Evolutionary conservation across 257 asterid species (phyloP).

Genomic region (Nemophila menziesii): DNA sequence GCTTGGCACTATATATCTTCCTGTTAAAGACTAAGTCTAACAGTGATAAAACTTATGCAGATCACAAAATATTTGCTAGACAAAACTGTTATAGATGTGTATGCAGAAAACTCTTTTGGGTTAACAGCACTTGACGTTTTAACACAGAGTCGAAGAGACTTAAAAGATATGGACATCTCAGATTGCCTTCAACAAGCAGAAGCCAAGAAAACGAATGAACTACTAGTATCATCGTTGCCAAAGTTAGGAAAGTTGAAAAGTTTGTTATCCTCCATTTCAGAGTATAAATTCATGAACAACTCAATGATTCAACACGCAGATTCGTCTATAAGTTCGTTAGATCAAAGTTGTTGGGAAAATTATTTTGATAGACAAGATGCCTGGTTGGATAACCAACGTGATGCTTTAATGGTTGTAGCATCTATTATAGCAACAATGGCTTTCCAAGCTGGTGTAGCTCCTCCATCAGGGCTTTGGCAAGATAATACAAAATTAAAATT

Average conservation of each 20-base stretch:
- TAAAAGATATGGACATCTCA: constrained; percentile 20
- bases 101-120: no score
- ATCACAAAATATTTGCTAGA: no score
- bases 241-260: neutral
- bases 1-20: no score
- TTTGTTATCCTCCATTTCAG: neutral
- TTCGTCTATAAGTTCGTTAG: neutral
- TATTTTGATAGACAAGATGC: neutral
- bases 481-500: no score
- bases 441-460: constrained; percentile 13
- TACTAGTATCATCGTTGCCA: neutral
- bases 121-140: no score
- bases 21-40: no score
- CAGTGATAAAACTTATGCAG: no score
- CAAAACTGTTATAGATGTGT: no score
- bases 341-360: neutral
- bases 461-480: constrained; percentile 19
- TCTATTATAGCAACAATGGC: constrained; percentile 16
- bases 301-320: neutral
- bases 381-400: constrained; percentile 6
- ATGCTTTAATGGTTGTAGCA: constrained; percentile 20
- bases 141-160: no score
- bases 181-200: constrained; percentile 16
- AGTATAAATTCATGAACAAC: neutral
- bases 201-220: constrained; percentile 7